phyloP scores from a whole-genome alignment of 2,329 filamentous ascomycete genomes.

The Helotiales sp. region DNA sequence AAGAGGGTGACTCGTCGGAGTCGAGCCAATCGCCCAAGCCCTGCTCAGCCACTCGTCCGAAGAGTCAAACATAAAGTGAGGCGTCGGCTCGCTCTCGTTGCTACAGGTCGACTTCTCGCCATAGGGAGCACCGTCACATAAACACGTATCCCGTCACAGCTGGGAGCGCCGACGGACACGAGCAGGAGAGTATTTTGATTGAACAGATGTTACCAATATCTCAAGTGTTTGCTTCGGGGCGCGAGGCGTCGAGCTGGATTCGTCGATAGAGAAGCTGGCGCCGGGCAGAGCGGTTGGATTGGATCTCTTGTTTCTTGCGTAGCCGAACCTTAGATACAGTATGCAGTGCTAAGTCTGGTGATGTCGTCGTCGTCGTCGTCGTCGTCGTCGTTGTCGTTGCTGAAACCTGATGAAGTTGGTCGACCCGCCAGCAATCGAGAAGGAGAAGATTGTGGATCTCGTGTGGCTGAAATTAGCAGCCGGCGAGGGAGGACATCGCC shows the following conservation, averaged over 20 bases:
- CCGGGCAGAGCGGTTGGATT: neutral
- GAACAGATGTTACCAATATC: neutral
- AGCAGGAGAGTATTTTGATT: neutral
- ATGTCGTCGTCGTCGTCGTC: too few species aligned
- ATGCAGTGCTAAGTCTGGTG: too few species aligned
- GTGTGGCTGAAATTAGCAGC: neutral
- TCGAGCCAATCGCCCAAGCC: slow-evolving; percentile 8
- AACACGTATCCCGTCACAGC: neutral
- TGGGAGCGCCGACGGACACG: neutral
- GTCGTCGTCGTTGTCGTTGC: too few species aligned
- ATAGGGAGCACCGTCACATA: neutral
- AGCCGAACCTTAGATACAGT: too few species aligned
- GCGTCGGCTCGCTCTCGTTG: slow-evolving; percentile 2
- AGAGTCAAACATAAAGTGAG: slow-evolving; percentile 11
- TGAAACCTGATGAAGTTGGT: slow-evolving; percentile 7
- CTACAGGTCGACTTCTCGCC: neutral
- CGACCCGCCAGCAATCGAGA: neutral
- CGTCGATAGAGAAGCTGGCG: neutral
- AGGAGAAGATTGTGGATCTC: neutral
- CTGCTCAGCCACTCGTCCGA: slow-evolving; percentile 10
- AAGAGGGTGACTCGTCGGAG: slow-evolving; percentile 23
- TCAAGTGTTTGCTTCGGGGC: neutral
- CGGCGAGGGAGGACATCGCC: neutral
- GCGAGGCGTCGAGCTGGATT: neutral
- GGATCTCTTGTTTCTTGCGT: neutral